Conservation (phyloP, 768 basidiomycete genomes). For the Guyanaporus albipodus region DNA sequence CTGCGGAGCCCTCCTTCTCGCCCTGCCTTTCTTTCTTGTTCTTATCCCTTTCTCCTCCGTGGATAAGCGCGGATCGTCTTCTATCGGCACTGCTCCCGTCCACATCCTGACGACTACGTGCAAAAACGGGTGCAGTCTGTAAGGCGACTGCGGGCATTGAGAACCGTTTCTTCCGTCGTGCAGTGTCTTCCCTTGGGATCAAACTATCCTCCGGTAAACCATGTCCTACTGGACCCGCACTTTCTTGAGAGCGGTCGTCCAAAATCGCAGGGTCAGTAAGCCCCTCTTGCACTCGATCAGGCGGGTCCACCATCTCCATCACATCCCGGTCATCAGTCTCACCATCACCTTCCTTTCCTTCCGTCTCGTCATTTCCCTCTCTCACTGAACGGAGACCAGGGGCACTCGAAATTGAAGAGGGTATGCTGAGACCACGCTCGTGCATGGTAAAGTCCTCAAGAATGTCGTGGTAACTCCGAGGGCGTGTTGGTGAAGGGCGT, state of each 20-base stretch:
- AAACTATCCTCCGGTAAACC: constrained; percentile 1
- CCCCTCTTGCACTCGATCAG: neutral
- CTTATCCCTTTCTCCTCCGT: constrained; percentile 37
- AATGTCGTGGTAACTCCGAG: constrained; percentile 64
- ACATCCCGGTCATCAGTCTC: too few species aligned
- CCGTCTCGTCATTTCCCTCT: constrained; percentile 18
- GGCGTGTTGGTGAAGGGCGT: constrained; percentile 37
- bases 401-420: constrained; percentile 29
- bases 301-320: too few species aligned
- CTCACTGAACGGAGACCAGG: constrained; percentile 22
- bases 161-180: constrained; percentile 61
- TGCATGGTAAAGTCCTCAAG: constrained; percentile 56
- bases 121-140: constrained; percentile 68
- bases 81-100: constrained; percentile 16
- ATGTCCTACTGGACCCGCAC: neutral
- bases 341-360: neutral
- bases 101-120: constrained; percentile 38
- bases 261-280: neutral
- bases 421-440: constrained; percentile 27
- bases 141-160: constrained; percentile 75
- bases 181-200: constrained; percentile 53
- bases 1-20: constrained; percentile 27
- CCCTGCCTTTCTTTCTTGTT: constrained; percentile 17
- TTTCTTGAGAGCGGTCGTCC: constrained; percentile 6
- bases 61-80: constrained; percentile 59